Evolutionary conservation across 176 grass and related monocot species (phyloP).

Genomic region (Avena sativa): DNA sequence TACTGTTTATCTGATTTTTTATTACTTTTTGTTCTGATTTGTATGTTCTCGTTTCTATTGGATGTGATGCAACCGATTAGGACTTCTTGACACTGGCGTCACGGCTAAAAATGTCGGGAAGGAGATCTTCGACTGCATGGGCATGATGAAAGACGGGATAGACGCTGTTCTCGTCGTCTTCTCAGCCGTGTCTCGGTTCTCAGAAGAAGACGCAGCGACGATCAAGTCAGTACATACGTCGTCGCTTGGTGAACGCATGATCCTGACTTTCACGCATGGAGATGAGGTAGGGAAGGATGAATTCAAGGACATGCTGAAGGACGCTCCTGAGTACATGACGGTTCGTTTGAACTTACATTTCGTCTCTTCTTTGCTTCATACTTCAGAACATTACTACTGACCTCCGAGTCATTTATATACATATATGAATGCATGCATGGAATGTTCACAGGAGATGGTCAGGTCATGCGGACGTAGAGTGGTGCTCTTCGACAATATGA

Average conservation of each 20-base stretch:
- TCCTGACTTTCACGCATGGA: neutral
- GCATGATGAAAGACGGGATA: neutral
- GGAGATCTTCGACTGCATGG: neutral
- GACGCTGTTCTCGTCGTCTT: neutral
- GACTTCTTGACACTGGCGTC: neutral
- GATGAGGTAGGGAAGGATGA: neutral
- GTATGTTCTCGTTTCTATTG: neutral
- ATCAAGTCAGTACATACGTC: neutral
- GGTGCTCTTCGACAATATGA: neutral
- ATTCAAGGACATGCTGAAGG: neutral
- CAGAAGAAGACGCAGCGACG: neutral
- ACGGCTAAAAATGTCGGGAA: neutral
- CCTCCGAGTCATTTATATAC: neutral
- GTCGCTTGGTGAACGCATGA: neutral
- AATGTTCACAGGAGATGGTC: conserved; percentile 4
- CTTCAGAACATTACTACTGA: neutral
- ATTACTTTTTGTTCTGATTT: neutral
- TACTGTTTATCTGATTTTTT: neutral
- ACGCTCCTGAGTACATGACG: neutral
- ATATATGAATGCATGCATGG: neutral
- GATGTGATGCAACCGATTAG: neutral
- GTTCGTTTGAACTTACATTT: neutral
- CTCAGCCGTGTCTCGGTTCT: neutral
- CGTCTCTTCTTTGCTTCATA: neutral
- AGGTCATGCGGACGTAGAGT: neutral